A percentile compares a stretch with the other conserved stretches of the same genome.
phyloP scores from a whole-genome alignment of 1,284 basidiomycete genomes.

The Rhodotorula mucilaginosa region DNA sequence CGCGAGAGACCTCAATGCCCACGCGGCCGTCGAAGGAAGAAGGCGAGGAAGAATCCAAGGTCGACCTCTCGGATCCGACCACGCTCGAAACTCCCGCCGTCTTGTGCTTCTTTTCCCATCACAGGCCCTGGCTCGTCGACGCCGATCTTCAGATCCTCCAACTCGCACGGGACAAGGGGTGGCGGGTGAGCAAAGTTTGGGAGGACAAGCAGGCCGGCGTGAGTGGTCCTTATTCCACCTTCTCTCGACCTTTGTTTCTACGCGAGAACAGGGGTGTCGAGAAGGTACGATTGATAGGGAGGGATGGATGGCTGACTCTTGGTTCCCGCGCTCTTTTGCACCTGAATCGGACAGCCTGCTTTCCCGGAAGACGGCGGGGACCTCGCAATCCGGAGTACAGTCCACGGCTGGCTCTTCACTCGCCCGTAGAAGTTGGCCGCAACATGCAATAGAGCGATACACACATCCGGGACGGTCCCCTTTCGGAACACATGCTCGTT shows the following conservation, averaged over 20 bases:
- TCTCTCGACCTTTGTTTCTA: too few relatives aligned
- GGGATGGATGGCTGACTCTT: not conserved
- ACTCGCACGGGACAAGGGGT: constrained; percentile 65
- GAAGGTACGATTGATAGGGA: not conserved
- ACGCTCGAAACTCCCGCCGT: constrained; percentile 57
- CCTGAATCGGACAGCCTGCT: constrained; percentile 35
- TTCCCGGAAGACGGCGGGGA: constrained; percentile 45
- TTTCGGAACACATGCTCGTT: not conserved
- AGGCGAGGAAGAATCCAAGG: constrained; percentile 7
- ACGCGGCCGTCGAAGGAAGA: too few relatives aligned
- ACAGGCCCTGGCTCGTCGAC: constrained; percentile 60
- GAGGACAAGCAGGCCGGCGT: constrained; percentile 52
- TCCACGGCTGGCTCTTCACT: constrained; percentile 41
- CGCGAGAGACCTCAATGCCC: too few relatives aligned
- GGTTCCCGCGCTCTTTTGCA: not conserved
- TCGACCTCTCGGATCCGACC: constrained; percentile 29
- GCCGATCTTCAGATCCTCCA: constrained; percentile 80
- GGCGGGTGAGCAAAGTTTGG: constrained; percentile 71
- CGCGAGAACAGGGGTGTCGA: too few relatives aligned
- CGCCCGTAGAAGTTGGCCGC: not conserved
- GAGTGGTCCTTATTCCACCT: constrained; percentile 6
- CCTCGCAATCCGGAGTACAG: constrained; percentile 39
- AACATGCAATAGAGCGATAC: not conserved
- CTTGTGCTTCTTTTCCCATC: constrained; percentile 90
- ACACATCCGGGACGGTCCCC: not conserved